Evolutionary conservation across 2,329 filamentous ascomycete species (phyloP), one percentile per base, ranked within the genome.

Genomic region (Rutstroemia sydowiana): DNA sequence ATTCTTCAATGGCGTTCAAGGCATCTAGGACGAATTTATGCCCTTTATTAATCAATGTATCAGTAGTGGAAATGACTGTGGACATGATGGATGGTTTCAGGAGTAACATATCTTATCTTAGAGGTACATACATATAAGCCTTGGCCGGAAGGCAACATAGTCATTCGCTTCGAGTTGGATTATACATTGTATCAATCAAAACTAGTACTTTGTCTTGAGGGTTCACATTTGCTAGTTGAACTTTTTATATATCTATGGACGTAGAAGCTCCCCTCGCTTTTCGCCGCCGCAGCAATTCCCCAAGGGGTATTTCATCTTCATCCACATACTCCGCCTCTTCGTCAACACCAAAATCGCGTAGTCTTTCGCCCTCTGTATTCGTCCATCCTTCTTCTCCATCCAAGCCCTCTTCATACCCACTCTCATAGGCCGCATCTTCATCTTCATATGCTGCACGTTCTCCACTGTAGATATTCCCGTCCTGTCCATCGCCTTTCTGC

Each of bases 261-360:
- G 23, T 26, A 26, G 23, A 26, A 8, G 23, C 23, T 8, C 4
- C 23, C 23, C 42, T 46, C 13, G 55, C 56, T 51, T 72, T 78
- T 56, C 81, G 70, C 57, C 81, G 71, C 44, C 79, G 71, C 41
- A 90, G 68, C 13, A 92, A 61, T 63, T 88, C 82, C 3, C 78
- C 81, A 37, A 92, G 69, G 0, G 87, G 87, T 13, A 92, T 70
- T 60, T 90, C 82, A 55, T 81, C 78, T 39, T 76, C 73, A 57
- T 76, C 75, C 26, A 65, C 16, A 43, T 77, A 73, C 55, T 89
- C 84, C 0, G 76, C 78, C 13, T 87, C 85, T 61, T 89, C 85
- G 59, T 92, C 88, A 0, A 93, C 87, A 1, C 88, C 88, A 63
- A 84, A 93, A 61, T 93, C 88, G 39, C 78, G 74, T 45, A 93